Conservation (phyloP, 371 early-diverging fungal species). For the Circinella minor region DNA sequence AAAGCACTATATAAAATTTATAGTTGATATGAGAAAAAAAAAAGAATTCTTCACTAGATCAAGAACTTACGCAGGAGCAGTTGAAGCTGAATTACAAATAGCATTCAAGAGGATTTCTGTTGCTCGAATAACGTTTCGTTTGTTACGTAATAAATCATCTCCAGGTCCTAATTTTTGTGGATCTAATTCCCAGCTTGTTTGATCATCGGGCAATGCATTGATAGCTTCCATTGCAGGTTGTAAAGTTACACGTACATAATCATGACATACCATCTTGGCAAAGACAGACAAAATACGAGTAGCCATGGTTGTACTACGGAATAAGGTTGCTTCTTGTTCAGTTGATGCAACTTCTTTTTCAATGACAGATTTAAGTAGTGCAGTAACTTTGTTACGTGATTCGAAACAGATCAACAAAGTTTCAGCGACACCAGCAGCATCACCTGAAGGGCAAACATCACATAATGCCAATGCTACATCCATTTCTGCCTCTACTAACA, state of each 20-base stretch:
- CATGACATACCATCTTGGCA: conserved; percentile 77
- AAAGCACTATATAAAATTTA: conserved; percentile 44
- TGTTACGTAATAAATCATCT: conserved; percentile 70
- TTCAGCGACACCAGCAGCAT: conserved; percentile 82
- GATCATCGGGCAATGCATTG: conserved; percentile 46
- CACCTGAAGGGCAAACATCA: conserved; percentile 84
- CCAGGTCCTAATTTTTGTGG: conserved; percentile 72
- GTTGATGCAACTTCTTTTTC: conserved; percentile 82
- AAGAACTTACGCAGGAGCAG: conserved; percentile 61
- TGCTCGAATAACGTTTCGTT: conserved; percentile 77
- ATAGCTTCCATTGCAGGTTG: conserved; percentile 74
- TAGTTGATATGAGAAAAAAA: no score
- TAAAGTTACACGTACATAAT: conserved; percentile 82
- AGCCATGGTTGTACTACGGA: conserved; percentile 91
- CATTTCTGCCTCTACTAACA: conserved; percentile 70
- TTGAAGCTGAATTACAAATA: conserved; percentile 71
- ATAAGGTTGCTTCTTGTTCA: conserved; percentile 83
- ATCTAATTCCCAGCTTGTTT: conserved; percentile 78
- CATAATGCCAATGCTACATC: conserved; percentile 83
- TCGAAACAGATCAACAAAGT: conserved; percentile 82
- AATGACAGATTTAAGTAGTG: conserved; percentile 78
- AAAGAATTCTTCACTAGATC: no score
- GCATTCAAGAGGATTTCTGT: conserved; percentile 81
- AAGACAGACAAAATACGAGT: conserved; percentile 83
- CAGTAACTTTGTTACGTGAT: conserved; percentile 66